phyloP scores from a whole-genome alignment of 2,329 filamentous ascomycete genomes.

The Bisporella sp. region DNA sequence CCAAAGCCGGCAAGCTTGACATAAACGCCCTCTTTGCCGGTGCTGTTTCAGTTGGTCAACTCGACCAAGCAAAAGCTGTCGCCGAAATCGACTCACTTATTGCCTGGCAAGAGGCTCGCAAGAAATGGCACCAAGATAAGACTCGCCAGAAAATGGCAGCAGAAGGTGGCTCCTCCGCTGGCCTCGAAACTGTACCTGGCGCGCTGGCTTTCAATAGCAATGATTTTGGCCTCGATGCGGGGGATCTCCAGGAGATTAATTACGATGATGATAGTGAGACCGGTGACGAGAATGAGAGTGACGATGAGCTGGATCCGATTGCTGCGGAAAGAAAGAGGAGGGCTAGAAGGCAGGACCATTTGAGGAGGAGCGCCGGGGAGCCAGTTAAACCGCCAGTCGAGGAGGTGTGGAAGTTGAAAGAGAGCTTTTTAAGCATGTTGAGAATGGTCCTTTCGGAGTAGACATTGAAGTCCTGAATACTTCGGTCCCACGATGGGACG shows the following conservation, averaged over 20 bases:
- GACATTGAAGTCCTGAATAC: not conserved
- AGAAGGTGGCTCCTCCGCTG: constrained; percentile 48
- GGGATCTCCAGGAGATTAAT: constrained; percentile 79
- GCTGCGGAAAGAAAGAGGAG: constrained; percentile 75
- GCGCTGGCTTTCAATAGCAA: constrained; percentile 61
- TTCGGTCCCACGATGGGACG: no score
- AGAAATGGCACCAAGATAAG: constrained; percentile 98
- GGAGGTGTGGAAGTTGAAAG: constrained; percentile 73
- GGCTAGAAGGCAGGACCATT: constrained; percentile 68
- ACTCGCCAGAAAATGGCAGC: constrained; percentile 98
- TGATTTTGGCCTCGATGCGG: constrained; percentile 85
- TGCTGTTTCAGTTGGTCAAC: constrained; percentile 55
- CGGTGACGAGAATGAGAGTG: constrained; percentile 56
- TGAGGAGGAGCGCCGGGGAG: constrained; percentile 76
- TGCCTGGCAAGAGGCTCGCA: constrained; percentile 87
- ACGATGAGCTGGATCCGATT: constrained; percentile 81
- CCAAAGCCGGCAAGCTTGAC: constrained; percentile 77
- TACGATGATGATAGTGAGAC: constrained; percentile 66
- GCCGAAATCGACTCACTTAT: constrained; percentile 81
- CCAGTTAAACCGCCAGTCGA: constrained; percentile 71
- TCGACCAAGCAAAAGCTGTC: constrained; percentile 68
- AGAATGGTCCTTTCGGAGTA: constrained; percentile 73
- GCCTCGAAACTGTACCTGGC: constrained; percentile 42
- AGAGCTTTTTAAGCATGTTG: constrained; percentile 76
- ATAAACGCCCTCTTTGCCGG: constrained; percentile 91